Base-by-base conservation (phyloP, 1,139 yeast species). In the Pichia sp. region DNA sequence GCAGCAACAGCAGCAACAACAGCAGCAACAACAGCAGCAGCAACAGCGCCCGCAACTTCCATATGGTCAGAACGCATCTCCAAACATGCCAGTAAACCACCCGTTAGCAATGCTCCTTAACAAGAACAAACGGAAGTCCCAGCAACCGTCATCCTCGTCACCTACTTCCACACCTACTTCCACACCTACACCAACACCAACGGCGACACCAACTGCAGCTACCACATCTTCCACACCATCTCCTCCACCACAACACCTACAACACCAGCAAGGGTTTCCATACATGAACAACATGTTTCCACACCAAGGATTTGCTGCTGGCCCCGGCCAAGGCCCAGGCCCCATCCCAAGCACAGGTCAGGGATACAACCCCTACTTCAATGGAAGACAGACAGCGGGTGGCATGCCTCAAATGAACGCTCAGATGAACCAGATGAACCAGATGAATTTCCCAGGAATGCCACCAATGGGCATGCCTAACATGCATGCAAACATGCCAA, bases 1-100 rank as follows among this genome's bases (percentile, higher is more conserved):
- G 11, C 36, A 33, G 26, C 44, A 44, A 20, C 45, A 28, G 19
- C 44, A 31, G 15, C 46, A 33, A 32, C 50, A 44, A 31, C 50
- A 28, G 33, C 52, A 46, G 29, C 51, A 36, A 20, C 32, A 18
- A 14, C 18, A 22, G 16, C 19, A 14, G 14, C 22, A 29, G 4
- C 14, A 13, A 9, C 27, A 25, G 3, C 30, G 6, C 9, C 22
- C 15, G 6, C 29, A 17, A 16, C 29, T 30, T n/a, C n/a, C n/a
- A n/a, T n/a, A n/a, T n/a, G n/a, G n/a, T n/a, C n/a, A n/a, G n/a
- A n/a, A n/a, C n/a, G n/a, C n/a, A n/a, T n/a, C n/a, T n/a, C n/a
- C n/a, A 21, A 9, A 21, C 23, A 13, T 4, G 14, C 26, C n/a
- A 23, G 7, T 3, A 23, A 23, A 23, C 4, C 25, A 11, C 6